A percentile compares a stretch with the other conserved stretches of the same genome.
phyloP scores from a whole-genome alignment of 495 filamentous ascomycete species.

The Darksidea phi region DNA sequence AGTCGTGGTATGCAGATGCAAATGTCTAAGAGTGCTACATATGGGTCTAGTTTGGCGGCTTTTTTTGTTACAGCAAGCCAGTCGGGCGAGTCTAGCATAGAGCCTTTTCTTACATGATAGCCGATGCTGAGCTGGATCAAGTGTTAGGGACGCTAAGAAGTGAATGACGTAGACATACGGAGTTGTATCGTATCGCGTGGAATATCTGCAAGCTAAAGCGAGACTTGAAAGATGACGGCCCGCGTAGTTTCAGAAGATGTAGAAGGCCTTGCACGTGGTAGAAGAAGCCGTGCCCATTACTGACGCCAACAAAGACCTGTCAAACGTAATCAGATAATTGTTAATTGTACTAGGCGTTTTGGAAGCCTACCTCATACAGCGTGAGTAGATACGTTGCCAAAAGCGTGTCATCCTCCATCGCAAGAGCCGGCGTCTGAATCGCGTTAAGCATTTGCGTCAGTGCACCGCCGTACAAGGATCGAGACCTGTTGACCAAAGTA shows the following conservation, averaged over 20 bases:
- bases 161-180: conserved; percentile 6
- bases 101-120: conserved; percentile 17
- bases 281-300: conserved; percentile 29
- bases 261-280: conserved; percentile 28
- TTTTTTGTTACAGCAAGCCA: conserved; percentile 25
- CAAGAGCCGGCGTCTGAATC: neutral
- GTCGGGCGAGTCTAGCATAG: conserved; percentile 21
- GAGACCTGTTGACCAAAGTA: conserved; percentile 20
- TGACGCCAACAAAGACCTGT: conserved; percentile 32
- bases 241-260: conserved; percentile 18
- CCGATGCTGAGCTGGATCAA: conserved; percentile 20
- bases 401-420: conserved; percentile 27
- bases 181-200: conserved; percentile 29
- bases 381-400: conserved; percentile 29
- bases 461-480: conserved; percentile 27
- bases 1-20: conserved; percentile 27
- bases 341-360: neutral
- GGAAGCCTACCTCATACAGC: conserved; percentile 22
- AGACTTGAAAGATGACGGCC: conserved; percentile 18
- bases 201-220: conserved; percentile 16
- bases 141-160: neutral
- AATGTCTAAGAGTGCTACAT: conserved; percentile 20
- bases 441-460: conserved; percentile 16
- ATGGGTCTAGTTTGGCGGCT: conserved; percentile 14
- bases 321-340: neutral